A percentile compares a stretch with the other conserved stretches of the same genome.
Evolutionary conservation across 352 stramenopile genomes (phyloP).

Genomic region (Lagenidium giganteum): DNA sequence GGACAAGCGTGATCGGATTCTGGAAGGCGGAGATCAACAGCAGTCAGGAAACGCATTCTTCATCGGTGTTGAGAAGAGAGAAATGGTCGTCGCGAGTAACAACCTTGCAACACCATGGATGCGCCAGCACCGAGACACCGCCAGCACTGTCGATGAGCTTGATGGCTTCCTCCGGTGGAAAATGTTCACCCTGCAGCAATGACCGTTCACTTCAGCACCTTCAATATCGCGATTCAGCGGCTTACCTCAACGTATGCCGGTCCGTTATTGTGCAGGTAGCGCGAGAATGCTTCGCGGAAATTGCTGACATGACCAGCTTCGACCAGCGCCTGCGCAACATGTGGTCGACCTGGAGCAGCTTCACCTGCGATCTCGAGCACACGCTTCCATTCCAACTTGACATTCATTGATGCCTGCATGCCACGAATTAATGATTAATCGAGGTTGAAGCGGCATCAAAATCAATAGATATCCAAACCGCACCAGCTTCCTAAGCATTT

Average conservation of each 20-base stretch:
- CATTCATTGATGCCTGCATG: slow-evolving; percentile 68
- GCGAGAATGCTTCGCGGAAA: slow-evolving; percentile 76
- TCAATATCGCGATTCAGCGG: slow-evolving; percentile 9
- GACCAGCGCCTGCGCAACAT: slow-evolving; percentile 76
- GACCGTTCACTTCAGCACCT: background rate
- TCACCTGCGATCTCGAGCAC: slow-evolving; percentile 81
- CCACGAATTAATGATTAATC: background rate
- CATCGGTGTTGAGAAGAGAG: too few relatives aligned
- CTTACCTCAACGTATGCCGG: slow-evolving; percentile 79
- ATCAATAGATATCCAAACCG: too few relatives aligned
- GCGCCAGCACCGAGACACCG: slow-evolving; percentile 76
- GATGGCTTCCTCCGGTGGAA: slow-evolving; percentile 81
- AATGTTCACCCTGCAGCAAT: slow-evolving; percentile 55
- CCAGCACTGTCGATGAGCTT: slow-evolving; percentile 79
- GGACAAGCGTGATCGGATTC: slow-evolving; percentile 67
- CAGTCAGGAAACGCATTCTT: background rate
- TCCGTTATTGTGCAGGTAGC: slow-evolving; percentile 79
- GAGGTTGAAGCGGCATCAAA: background rate
- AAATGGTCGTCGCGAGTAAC: background rate
- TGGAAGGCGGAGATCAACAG: slow-evolving; percentile 1
- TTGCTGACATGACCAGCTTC: slow-evolving; percentile 68
- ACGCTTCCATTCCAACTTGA: slow-evolving; percentile 75
- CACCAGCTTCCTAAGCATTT: slow-evolving; percentile 81
- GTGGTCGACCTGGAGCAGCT: slow-evolving; percentile 68
- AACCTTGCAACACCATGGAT: slow-evolving; percentile 85